Evolutionary conservation across 306 rosid genomes (phyloP), one percentile per base, ranked within the genome.

Genomic region (Adenanthera pavonina): DNA sequence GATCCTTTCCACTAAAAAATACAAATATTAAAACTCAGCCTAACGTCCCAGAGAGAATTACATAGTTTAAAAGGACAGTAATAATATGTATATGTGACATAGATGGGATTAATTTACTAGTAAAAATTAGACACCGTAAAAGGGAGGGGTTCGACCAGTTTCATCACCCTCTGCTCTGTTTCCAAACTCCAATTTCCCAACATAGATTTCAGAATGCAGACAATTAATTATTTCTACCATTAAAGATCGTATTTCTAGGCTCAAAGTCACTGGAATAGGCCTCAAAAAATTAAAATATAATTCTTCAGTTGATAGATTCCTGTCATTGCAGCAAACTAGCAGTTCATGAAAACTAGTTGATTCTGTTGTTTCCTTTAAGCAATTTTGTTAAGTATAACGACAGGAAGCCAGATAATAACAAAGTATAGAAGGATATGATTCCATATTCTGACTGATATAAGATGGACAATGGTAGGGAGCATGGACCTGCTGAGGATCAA

Each of bases 401-500:
- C 35, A 38, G 17, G 38, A 79, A 73, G n/a, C 16, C 14, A 57
- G 56, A 69, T 41, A 44, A 59, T 47, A 5, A 67, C 33, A 3
- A 57, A 56, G 64, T 30, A 54, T 62, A 14, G 16, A 33, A 34
- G 69, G 19, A 69, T 47, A 69, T 74, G 48, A 67, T 69, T 61
- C 51, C 59, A 41, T 52, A 54, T 44, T 71, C 68, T 44, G 65
- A 52, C 41, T 34, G 40, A 65, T n/a, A 56, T 33, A 54, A 75
- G 69, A 69, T 80, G 65, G 17, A 52, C 16, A 53, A 25, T 54
- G 66, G 12, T 30, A 60, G 54, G 46, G 78, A 77, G 59, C 52
- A 78, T 43, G 74, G 62, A 95, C 98, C 99, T 93, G 93, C 86
- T 85, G 61, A 95, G 92, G 70, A 93, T 80, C 87, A 95, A 82